Base-by-base conservation (phyloP, 2,329 filamentous ascomycete genomes). In the Graphilbum sp. region DNA sequence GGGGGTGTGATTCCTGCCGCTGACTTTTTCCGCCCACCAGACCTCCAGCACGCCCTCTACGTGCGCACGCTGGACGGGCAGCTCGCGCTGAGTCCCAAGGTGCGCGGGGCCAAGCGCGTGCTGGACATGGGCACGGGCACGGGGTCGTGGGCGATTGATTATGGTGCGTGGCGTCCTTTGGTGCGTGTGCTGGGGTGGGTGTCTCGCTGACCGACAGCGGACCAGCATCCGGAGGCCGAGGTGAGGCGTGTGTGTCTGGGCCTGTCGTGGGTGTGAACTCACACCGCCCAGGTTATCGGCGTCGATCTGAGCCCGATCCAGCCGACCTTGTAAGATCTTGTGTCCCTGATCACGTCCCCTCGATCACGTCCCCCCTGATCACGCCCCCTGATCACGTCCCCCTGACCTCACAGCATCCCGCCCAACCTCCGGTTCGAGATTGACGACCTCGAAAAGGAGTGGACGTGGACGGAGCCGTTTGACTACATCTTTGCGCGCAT, bases 71-170 rank as follows among this genome's bases (percentile, higher is more conserved):
- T 48, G n/a, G 37, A 45, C 16, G 45, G 43, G 20, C 41, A 41
- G 12, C 37, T 36, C 35, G 43, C 38, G 19, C 36, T 47, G 11
- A 45, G 46, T 32, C 45, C 43, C 7, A 47, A 45, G 33, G 45
- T 45, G 17, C 37, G 45, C 3, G 38, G 37, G 3, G 45, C 46
- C 1, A 43, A 41, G n/a, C 39, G 42, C 4, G 46, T 49, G 5
- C 39, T 48, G 2, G 47, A 49, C 18, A 33, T 49, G 10, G 47
- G 47, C 21, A 48, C 46, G 0, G 46, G 46, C 18, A 48, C 45
- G 3, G 47, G 47, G 24, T 47, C 47, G 35, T 49, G 47, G 47
- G 41, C 47, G 13, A 46, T 49, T 36, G 45, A 49, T 21, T 49
- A 47, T 25, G 43, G 45, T 44, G 31, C 9, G 38, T 5, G 12